Percentiles rank a stretch among this genome's conserved stretches.
Evolutionary conservation across 1,284 basidiomycete species (phyloP).

Genomic region (Ceratobasidium sp.): DNA sequence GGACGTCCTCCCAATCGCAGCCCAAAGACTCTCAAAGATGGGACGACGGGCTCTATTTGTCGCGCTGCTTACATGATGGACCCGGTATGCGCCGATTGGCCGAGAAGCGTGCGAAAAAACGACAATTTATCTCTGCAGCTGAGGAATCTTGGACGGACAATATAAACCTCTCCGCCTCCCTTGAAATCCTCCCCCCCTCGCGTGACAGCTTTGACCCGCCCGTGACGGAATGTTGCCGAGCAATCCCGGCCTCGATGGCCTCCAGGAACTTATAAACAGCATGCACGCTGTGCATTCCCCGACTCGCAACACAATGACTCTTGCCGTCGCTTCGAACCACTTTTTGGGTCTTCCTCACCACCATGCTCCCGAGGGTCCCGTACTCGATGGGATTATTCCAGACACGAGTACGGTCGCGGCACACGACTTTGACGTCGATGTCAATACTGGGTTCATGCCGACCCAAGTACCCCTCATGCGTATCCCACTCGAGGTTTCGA

Average conservation of each 20-base stretch:
- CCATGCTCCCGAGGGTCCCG: conserved; percentile 50
- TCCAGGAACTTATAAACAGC: conserved; percentile 33
- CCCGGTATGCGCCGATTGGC: background rate
- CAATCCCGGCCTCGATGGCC: background rate
- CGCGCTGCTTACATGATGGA: conserved; percentile 1
- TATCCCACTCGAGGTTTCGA: conserved; percentile 60
- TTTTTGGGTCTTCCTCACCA: conserved; percentile 37
- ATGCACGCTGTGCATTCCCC: conserved; percentile 27
- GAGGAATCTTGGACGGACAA: conserved; percentile 10
- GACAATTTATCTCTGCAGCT: conserved; percentile 5
- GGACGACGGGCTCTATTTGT: conserved; percentile 19
- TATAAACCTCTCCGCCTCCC: background rate
- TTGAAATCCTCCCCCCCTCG: background rate
- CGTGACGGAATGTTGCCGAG: conserved; percentile 9
- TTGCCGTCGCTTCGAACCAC: conserved; percentile 12
- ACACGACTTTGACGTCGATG: conserved; percentile 96
- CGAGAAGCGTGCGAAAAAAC: conserved; percentile 31
- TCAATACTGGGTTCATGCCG: conserved; percentile 92
- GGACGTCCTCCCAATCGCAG: too few species aligned
- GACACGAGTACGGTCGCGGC: conserved; percentile 90
- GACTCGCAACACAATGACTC: background rate
- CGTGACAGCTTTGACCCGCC: background rate
- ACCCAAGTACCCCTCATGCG: conserved; percentile 78
- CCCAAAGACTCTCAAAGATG: background rate
- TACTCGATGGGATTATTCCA: conserved; percentile 62